These are phyloP conservation scores for Pseudonitzschia pungens DNA, from an alignment of 108 stramenopile species.

Conservation along the genomic window DNA sequence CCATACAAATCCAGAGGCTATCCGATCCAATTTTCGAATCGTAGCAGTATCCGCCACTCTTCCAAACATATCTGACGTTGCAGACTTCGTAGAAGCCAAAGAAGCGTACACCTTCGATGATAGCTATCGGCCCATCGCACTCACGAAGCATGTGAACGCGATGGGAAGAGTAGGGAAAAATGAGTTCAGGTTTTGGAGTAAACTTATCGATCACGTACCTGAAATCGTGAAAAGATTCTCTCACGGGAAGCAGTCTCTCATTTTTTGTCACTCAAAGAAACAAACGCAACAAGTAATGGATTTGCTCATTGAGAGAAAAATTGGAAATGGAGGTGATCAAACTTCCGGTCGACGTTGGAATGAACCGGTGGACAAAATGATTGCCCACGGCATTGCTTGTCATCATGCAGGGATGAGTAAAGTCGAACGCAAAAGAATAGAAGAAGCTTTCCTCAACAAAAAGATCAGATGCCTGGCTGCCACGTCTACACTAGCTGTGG, in stretches of 20 bases:
- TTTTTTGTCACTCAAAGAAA: conserved; percentile 95
- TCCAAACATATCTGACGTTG: conserved; percentile 91
- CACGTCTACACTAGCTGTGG: conserved; percentile 95
- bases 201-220: conserved; percentile 71
- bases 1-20: conserved; percentile 55
- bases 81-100: conserved; percentile 79
- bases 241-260: conserved; percentile 79
- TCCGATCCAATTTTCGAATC: conserved; percentile 71
- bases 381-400: conserved; percentile 79
- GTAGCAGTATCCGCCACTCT: conserved; percentile 95
- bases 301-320: conserved; percentile 39
- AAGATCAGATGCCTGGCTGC: conserved; percentile 80
- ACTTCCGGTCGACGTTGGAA: conserved; percentile 16
- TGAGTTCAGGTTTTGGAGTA: conserved; percentile 85
- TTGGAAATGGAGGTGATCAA: neutral
- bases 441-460: conserved; percentile 75
- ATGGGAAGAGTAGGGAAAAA: conserved; percentile 72
- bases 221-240: conserved; percentile 72
- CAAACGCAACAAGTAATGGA: conserved; percentile 79
- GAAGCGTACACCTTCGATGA: conserved; percentile 85
- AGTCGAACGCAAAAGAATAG: conserved; percentile 70
- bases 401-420: conserved; percentile 87
- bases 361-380: conserved; percentile 29
- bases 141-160: conserved; percentile 69
- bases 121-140: conserved; percentile 90